Evolutionary conservation across 2,329 filamentous ascomycete species (phyloP), one percentile per base, ranked within the genome.

Genomic region (Ophiosphaerella narmari): DNA sequence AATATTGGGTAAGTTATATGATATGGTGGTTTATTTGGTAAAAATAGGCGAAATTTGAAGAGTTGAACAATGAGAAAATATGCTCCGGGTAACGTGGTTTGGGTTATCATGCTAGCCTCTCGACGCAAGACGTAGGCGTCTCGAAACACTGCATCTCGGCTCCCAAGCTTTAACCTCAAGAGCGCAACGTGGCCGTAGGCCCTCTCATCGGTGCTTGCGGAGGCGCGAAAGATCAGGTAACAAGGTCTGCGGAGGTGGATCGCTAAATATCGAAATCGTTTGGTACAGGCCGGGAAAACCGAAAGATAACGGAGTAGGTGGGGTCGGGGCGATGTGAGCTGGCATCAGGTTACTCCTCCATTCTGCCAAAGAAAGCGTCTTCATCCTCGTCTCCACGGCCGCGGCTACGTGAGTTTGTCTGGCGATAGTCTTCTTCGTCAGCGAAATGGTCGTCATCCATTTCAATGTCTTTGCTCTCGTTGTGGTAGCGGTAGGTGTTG

Each of bases 311-410:
- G 33, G 52, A 34, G 41, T 51, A 46, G 46, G 51, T 46, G 43
- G 34, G 46, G 18, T 42, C 45, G 24, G 34, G 34, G 37, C 23
- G 43, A 12, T 21, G 44, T 35, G 40, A 39, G 47, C 29, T 18
- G 44, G 33, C 41, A 37, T 9, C 13, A 37, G 18, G 12, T 50
- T 65, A 74, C 55, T 96, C 91, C 76, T 99, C 94, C 93, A 97
- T 97, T 62, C 86, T 85, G 49, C 92, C 92, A 78, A 99, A 99
- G 65, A 97, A 89, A 68, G 92, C 92, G 60, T 97, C 92, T 60
- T 97, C 93, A 56, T 96, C 91, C 63, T 96, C 92, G 63, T 95
- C 90, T 72, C 86, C 88, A 55, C 88, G 69, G 43, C 83, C 83
- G 47, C 84, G 82, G 51, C 68, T 68, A 54, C 65, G 67, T 39